Evolutionary conservation across 1,139 yeast species (phyloP).

Genomic region (Hansenula sp.): DNA sequence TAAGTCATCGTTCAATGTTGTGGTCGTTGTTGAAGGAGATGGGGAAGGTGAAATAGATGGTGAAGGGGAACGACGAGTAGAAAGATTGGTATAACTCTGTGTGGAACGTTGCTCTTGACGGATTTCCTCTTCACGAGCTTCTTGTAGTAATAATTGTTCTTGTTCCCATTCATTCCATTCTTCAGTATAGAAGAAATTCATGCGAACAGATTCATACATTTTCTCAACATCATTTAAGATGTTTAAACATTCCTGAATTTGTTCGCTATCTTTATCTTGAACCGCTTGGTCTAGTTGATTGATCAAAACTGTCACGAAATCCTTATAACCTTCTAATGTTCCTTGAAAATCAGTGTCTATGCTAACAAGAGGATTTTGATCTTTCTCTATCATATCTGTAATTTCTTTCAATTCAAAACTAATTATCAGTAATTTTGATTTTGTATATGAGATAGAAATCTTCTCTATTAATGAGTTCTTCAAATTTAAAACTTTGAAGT

Average conservation of each 20-base stretch:
- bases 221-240: conserved; percentile 32
- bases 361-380: conserved; percentile 16
- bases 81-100: too few relatives aligned
- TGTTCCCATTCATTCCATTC: conserved; percentile 22
- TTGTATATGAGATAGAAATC: conserved; percentile 20
- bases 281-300: conserved; percentile 29
- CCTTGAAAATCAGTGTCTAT: conserved; percentile 22
- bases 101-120: conserved; percentile 9
- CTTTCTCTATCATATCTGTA: conserved; percentile 16
- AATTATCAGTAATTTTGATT: conserved; percentile 22
- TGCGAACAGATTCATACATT: conserved; percentile 32
- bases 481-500: conserved; percentile 20
- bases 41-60: conserved; percentile 6
- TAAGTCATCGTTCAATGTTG: neutral
- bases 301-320: conserved; percentile 28
- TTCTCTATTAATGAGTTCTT: conserved; percentile 18
- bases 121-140: conserved; percentile 9
- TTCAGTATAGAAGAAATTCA: conserved; percentile 27
- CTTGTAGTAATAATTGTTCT: conserved; percentile 5
- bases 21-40: neutral
- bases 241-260: conserved; percentile 29
- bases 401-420: conserved; percentile 18
- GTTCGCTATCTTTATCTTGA: conserved; percentile 23
- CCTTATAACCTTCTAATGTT: conserved; percentile 21
- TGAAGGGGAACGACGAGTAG: too few relatives aligned